These are phyloP conservation scores for Chrysoporthe austroafricana DNA, from an alignment of 2,329 filamentous ascomycete genomes.

Conservation along the genomic window DNA sequence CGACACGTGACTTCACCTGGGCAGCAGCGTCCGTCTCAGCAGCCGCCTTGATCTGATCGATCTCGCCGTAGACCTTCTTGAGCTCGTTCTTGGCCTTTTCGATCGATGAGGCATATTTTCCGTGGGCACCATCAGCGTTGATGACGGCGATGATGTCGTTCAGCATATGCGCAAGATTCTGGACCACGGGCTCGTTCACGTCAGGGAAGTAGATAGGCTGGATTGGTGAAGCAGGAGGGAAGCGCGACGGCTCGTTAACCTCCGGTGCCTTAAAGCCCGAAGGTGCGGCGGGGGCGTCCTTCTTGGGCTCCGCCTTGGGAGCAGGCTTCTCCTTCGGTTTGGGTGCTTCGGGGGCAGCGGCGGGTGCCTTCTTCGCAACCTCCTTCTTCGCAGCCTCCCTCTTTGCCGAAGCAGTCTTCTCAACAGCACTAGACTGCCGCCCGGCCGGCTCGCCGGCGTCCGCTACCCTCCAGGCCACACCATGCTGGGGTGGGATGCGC, in stretches of 20 bases:
- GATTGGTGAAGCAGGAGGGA: conserved; percentile 69
- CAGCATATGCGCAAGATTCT: conserved; percentile 91
- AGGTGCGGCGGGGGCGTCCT: conserved; percentile 35
- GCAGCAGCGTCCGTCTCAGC: conserved; percentile 73
- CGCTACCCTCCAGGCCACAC: conserved; percentile 78
- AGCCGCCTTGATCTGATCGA: conserved; percentile 71
- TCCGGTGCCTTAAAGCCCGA: conserved; percentile 58
- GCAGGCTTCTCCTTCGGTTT: conserved; percentile 34
- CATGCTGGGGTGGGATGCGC: conserved; percentile 83
- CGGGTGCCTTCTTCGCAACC: conserved; percentile 19
- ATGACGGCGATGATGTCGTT: conserved; percentile 95
- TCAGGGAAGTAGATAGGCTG: conserved; percentile 77
- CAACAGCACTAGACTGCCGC: conserved; percentile 65
- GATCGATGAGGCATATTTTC: conserved; percentile 78
- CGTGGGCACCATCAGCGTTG: conserved; percentile 80
- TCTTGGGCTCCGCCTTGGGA: conserved; percentile 37
- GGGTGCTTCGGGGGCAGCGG: conserved; percentile 30
- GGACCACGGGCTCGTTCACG: conserved; percentile 83
- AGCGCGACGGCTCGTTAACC: conserved; percentile 67
- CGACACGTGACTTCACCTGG: conserved; percentile 71
- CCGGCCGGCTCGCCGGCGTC: conserved; percentile 60
- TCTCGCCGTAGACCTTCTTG: conserved; percentile 75
- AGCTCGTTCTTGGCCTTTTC: conserved; percentile 85
- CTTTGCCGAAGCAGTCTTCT: conserved; percentile 40
- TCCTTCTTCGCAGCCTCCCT: conserved; percentile 36